Evolutionary conservation across 2,329 filamentous ascomycete species (phyloP), one percentile per base, ranked within the genome.

Genomic region (Botrytis byssoidea): DNA sequence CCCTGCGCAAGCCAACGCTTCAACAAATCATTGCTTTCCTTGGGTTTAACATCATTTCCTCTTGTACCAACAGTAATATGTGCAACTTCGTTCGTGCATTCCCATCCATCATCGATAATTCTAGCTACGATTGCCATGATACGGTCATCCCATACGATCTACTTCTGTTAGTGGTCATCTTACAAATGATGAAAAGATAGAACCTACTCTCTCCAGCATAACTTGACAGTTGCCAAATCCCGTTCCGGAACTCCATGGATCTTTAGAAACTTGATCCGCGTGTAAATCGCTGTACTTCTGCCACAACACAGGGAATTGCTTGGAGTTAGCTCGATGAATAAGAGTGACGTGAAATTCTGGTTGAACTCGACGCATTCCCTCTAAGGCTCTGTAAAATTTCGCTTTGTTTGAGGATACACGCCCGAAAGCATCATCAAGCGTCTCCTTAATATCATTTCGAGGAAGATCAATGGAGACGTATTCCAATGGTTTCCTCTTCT

Each of bases 61-160:
- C 90, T 89, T 0, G 96, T 99, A 32, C 96, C 96, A 12, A 98
- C 86, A 0, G 96, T 99, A 74, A 99, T 89, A 81, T 99, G 96
- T 18, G 95, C 90, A 46, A 97, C 86, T 22, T 86, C 83, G 80
- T 99, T 99, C 61, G 89, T 88, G 75, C 91, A 95, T 72, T 90
- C 85, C 89, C 91, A 93, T 75, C 82, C 83, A 22, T 87, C 83
- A 73, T 90, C 88, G 9, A 88, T 83, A 4, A 97, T 85, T 16
- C 95, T 89, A 25, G 93, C 94, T 4, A 97, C 93, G 73, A 99
- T 92, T 9, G 94, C 91, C 96, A 99, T 98, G 80, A 98, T 86
- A 8, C 94, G 88, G 75, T 91, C 86, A 79, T 98, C 92, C 87
- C 92, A 98, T 14, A 99, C 90, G 66, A 98, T 83, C 86, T 87